These are phyloP conservation scores for Rhizopogon rudus DNA, from an alignment of 768 basidiomycete genomes.

Conservation along the genomic window DNA sequence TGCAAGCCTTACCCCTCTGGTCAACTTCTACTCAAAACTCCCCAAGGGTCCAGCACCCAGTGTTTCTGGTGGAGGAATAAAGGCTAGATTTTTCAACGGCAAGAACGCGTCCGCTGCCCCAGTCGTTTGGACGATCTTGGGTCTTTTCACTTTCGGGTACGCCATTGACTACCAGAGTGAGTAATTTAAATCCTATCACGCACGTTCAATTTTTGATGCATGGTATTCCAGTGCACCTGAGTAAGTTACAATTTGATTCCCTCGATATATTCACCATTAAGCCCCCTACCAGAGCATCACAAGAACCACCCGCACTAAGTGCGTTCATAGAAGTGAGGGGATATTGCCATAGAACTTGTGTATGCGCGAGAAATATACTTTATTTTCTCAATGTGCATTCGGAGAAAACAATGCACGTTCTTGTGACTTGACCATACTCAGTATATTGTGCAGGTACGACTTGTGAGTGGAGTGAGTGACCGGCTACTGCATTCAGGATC, in stretches of 20 bases:
- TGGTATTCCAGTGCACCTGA: constrained; percentile 65
- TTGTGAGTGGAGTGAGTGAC: background rate
- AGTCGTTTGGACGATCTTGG: constrained; percentile 55
- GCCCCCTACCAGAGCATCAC: constrained; percentile 62
- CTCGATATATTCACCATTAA: constrained; percentile 11
- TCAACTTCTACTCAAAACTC: constrained; percentile 94
- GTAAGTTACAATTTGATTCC: constrained; percentile 39
- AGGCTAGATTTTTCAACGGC: constrained; percentile 79
- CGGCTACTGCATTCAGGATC: background rate
- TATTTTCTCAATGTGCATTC: background rate
- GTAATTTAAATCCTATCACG: constrained; percentile 26
- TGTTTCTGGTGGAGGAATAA: constrained; percentile 69
- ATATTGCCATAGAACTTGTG: constrained; percentile 6
- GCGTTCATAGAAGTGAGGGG: constrained; percentile 2
- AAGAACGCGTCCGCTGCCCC: constrained; percentile 79
- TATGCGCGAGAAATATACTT: constrained; percentile 18
- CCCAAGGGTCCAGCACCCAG: constrained; percentile 80
- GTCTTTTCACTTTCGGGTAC: constrained; percentile 75
- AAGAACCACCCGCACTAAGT: constrained; percentile 83
- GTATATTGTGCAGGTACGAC: background rate
- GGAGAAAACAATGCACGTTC: background rate
- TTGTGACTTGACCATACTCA: background rate
- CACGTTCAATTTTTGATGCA: constrained; percentile 6
- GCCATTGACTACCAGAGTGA: constrained; percentile 87
- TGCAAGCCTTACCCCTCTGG: constrained; percentile 75